Base-by-base conservation (phyloP, 2,329 filamentous ascomycete species). In the Arthrobotrys pseudoclavata region DNA sequence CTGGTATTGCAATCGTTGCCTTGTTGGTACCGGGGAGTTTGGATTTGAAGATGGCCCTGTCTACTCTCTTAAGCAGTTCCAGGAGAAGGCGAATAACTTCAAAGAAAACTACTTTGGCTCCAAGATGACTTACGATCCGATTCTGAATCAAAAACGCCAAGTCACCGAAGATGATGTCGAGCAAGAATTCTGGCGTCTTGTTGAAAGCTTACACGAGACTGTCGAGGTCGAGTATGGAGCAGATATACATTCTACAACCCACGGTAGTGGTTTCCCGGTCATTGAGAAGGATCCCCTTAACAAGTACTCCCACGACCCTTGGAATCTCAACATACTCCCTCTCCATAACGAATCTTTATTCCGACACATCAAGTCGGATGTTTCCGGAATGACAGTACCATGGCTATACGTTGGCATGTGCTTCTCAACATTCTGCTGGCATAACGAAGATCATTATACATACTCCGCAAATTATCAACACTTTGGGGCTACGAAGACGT, bases 381-480 rank as follows among this genome's bases (percentile, higher is more conserved):
- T 99, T 66, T 98, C 96, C 1, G 96, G 96, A 42, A 99, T 99
- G 96, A 99, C 96, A 0, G 95, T 99, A 6, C 96, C 96, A 0
- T 99, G 96, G 96, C 90, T 99, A 2, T 99, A 99, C 82, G 96
- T 99, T 3, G 96, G 96, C 79, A 99, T 99, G 96, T 96, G 97
- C 45, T 99, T 99, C 83, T 99, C 96, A 0, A 98, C 96, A 0
- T 99, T 99, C 82, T 99, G 96, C 84, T 99, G 96, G 96, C 96
- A 99, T 83, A 97, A 97, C 79, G 96, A 99, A 82, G 96, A 99
- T 82, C 96, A 99, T 82, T 97, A 97, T 83, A 91, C 96, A 1
- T 99, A 98, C 83, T 99, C 96, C 0, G 92, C 96, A 64, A 99
- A 99, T 81, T 99, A 98, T 82, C 96, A 99, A 83, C 96, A 99